Percentiles rank a stretch among this genome's conserved stretches.
phyloP scores from a whole-genome alignment of 345 rosid genomes.

The Populus simonii region DNA sequence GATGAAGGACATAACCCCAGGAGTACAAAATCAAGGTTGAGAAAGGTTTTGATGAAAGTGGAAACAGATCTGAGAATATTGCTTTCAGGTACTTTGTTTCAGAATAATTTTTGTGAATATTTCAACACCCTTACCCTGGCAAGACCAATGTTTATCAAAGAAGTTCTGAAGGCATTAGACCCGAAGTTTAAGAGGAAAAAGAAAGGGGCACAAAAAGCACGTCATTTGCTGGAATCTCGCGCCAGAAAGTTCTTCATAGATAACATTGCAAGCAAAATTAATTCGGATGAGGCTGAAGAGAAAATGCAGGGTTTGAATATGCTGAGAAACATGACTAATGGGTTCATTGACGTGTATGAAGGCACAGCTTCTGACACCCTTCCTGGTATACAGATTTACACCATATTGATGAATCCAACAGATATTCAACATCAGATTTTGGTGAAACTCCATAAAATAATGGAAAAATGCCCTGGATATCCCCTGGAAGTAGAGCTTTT shows the following conservation, averaged over 20 bases:
- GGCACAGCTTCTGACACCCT: slow-evolving; percentile 61
- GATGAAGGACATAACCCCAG: slow-evolving; percentile 96
- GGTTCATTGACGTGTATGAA: slow-evolving; percentile 85
- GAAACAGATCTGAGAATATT: slow-evolving; percentile 67
- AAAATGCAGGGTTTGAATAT: slow-evolving; percentile 71
- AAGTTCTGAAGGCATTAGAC: slow-evolving; percentile 64
- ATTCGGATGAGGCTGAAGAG: slow-evolving; percentile 61
- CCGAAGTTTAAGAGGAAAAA: slow-evolving; percentile 49
- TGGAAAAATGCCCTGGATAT: slow-evolving; percentile 60
- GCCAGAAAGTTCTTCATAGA: slow-evolving; percentile 84
- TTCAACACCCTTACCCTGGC: slow-evolving; percentile 89
- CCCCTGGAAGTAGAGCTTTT: slow-evolving; percentile 82
- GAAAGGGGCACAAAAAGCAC: slow-evolving; percentile 48
- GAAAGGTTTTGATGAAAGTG: slow-evolving; percentile 89
- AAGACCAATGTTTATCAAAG: slow-evolving; percentile 72
- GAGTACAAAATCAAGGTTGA: slow-evolving; percentile 85
- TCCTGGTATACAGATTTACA: slow-evolving; percentile 89
- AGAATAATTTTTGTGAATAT: slow-evolving; percentile 93
- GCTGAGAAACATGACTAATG: slow-evolving; percentile 67
- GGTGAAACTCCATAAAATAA: slow-evolving; percentile 57
- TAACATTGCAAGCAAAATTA: slow-evolving; percentile 73
- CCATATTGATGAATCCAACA: slow-evolving; percentile 81
- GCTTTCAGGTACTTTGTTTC: slow-evolving; percentile 91
- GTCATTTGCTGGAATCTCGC: slow-evolving; percentile 62
- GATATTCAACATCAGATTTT: slow-evolving; percentile 59